Base-by-base conservation (phyloP, 768 basidiomycete species). In the Sarcomyxa edulis region DNA sequence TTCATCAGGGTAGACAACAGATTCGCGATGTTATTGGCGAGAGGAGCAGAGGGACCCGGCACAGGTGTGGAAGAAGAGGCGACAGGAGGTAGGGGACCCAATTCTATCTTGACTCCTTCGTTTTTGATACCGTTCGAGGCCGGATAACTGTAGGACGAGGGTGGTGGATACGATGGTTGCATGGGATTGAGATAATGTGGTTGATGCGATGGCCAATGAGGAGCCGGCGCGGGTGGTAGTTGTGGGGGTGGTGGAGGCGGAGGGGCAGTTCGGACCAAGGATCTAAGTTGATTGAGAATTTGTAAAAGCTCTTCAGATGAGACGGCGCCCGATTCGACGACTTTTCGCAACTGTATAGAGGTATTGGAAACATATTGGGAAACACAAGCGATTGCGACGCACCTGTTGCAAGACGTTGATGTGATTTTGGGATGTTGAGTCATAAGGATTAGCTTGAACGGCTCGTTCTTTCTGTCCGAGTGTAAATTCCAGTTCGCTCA, bases 341-440 rank as follows among this genome's bases (percentile, higher is more conserved):
- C 62, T 43, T 71, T 76, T 32, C 79, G 81, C 42, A 83, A 63
- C 88, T 87, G 35, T 8, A 21, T 32, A 29, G 35, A 26, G 21
- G 40, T 23, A n/a, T n/a, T n/a, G n/a, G n/a, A n/a, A n/a, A n/a
- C n/a, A n/a, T n/a, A 39, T 37, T 44, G 29, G 15, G 23, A 34
- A 39, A 16, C 28, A 9, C 40, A 14, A 5, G 20, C 43, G 18
- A 30, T 7, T 7, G 18, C 12, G 2, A 55, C 82, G 32, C 53
- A 91, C 92, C 71, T 94, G 88, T 42, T 82, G 76, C 21, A 98
- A 64, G 21, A 93, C 77, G 37, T 68, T 71, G 7, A 96, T 71
- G 45, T 97, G 91, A 39, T 72, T 78, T 43, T 78, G 75, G 1
- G 84, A 68, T 7, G 66, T 56, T 11, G 65, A 51, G 52, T 98